Evolutionary conservation across 345 rosid species (phyloP).

Genomic region (Noccaea bulbosa): DNA sequence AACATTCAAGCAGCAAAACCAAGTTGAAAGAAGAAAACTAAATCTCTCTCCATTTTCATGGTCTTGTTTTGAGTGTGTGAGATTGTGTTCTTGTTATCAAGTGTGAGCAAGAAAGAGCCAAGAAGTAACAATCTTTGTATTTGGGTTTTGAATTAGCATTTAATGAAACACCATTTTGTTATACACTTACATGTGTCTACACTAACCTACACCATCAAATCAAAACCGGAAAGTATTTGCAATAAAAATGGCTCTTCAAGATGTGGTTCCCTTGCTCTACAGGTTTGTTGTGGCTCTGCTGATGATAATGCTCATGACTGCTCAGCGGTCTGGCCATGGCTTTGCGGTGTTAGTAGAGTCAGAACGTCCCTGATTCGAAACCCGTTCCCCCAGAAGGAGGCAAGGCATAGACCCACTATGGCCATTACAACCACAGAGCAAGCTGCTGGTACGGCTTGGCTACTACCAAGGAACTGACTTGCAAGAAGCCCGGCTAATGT

Average conservation of each 20-base stretch:
- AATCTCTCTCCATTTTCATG: background rate
- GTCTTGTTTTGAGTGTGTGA: too few relatives aligned
- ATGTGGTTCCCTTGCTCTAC: conserved; percentile 25
- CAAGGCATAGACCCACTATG: conserved; percentile 92
- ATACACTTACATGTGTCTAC: conserved; percentile 14
- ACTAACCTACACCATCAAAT: conserved; percentile 38
- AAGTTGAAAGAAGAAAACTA: conserved; percentile 20
- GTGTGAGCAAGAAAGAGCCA: too few relatives aligned
- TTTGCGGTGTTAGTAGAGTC: conserved; percentile 44
- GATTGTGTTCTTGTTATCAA: too few relatives aligned
- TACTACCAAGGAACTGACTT: conserved; percentile 80
- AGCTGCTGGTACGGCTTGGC: conserved; percentile 93
- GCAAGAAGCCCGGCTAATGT: conserved; percentile 93
- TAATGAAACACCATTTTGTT: too few relatives aligned
- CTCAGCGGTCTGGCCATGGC: conserved; percentile 46
- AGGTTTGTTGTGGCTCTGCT: conserved; percentile 26
- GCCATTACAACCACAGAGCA: conserved; percentile 98
- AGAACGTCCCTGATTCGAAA: conserved; percentile 64
- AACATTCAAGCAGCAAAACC: conserved; percentile 20
- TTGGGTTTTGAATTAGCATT: too few relatives aligned
- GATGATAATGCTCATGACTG: conserved; percentile 32
- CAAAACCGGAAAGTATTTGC: conserved; percentile 13
- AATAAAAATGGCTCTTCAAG: background rate
- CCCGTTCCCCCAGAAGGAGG: conserved; percentile 90
- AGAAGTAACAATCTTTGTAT: too few relatives aligned